Evolutionary conservation across 495 filamentous ascomycete species (phyloP), one percentile per base, ranked within the genome.

Genomic region (Aspergillus panamensis): DNA sequence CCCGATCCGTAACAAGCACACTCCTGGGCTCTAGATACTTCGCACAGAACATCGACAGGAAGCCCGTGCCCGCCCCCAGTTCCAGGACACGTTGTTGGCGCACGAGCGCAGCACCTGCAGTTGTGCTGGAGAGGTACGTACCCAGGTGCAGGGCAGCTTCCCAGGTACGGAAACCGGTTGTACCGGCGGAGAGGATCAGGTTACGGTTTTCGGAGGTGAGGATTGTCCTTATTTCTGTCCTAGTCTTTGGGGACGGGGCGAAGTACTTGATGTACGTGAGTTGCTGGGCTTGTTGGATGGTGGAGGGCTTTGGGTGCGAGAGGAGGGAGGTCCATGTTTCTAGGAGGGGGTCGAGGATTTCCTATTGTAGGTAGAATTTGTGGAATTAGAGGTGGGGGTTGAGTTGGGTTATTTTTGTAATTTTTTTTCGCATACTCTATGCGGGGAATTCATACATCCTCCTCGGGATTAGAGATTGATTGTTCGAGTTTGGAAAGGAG

Each of bases 91-190:
- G 77, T 59, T 87, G 87, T 12, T 75, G 76, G 35, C 59, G 58
- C 10, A 94, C 68, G 13, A 82, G 58, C 10, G 61, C 55, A 45
- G 61, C 63, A 12, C 78, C 83, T 1, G 62, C 48, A 0, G 66
- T 49, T 0, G 76, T 72, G 9, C 80, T 71, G 10, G 81, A 74
- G 32, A 94, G 84, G 61, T 86, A 96, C 19, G 89, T 81, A 0
- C 86, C 90, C 0, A 97, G 79, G 66, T 92, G 88, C n/a, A 97
- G 72, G 0, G 91, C 85, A 4, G 93, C 93, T 73, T 96, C 93
- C 93, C 93, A 97, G 6, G 93, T 97, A 10, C 93, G 84, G 29
- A 91, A 77, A 0, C 93, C 93, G 0, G 93, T 97, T 3, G 89
- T 96, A 4, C 89, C 90, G 6, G 79, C 73, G 0, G 84, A 83